Evolutionary conservation across 1,284 basidiomycete genomes (phyloP).

Genomic region (Blastosporella zonata): DNA sequence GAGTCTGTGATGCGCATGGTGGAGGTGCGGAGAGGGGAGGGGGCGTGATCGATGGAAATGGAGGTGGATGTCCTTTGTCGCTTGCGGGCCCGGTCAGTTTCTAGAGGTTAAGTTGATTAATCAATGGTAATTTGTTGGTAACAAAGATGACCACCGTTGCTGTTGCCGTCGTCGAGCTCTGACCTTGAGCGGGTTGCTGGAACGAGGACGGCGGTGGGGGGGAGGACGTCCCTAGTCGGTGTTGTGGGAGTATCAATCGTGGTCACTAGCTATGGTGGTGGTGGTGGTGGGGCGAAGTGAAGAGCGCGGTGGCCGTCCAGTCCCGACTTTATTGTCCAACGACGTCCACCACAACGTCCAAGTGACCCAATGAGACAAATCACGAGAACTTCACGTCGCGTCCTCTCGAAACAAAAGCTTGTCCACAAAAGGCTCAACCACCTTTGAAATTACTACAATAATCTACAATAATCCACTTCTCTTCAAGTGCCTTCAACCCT

Average conservation of each 20-base stretch:
- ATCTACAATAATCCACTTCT: background rate
- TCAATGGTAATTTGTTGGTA: constrained; percentile 10
- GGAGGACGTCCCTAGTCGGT: constrained; percentile 54
- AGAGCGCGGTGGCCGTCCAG: constrained; percentile 16
- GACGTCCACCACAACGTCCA: constrained; percentile 15
- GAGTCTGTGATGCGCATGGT: constrained; percentile 59
- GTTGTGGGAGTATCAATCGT: constrained; percentile 70
- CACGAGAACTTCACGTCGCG: constrained; percentile 13
- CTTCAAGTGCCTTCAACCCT: background rate
- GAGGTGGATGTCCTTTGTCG: constrained; percentile 57
- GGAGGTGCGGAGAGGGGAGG: constrained; percentile 20
- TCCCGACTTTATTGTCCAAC: constrained; percentile 17
- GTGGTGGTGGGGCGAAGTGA: constrained; percentile 23
- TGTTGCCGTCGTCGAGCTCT: constrained; percentile 56
- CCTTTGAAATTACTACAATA: background rate
- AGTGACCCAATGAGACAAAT: constrained; percentile 15
- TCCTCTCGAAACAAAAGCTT: background rate
- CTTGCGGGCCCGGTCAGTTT: constrained; percentile 62
- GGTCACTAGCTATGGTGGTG: constrained; percentile 28
- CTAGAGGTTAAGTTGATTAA: constrained; percentile 31
- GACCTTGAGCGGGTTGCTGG: constrained; percentile 62
- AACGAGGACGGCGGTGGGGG: constrained; percentile 42
- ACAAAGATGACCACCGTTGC: constrained; percentile 28
- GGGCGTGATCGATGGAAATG: constrained; percentile 29
- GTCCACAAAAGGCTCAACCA: background rate